phyloP scores from a whole-genome alignment of 192 early-diverging fungal species.

The Diversispora eburnea region DNA sequence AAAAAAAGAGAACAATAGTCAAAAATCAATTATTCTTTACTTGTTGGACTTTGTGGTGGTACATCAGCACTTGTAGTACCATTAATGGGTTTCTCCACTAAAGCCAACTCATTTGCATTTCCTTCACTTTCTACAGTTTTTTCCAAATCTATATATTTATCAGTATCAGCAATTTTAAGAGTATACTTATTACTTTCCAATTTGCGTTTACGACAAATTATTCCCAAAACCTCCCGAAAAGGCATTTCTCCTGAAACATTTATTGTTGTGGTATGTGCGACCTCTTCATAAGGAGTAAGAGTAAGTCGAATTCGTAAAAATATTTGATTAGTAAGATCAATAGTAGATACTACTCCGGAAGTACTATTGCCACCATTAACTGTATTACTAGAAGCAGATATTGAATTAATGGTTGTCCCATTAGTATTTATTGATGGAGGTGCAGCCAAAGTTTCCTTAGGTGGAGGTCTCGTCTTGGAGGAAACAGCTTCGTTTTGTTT shows the following conservation, averaged over 20 bases:
- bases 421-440: neutral
- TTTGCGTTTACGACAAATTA: constrained; percentile 85
- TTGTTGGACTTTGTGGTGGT: constrained; percentile 1
- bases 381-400: neutral
- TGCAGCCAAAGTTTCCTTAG: neutral
- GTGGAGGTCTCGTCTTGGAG: neutral
- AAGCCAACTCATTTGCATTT: constrained; percentile 61
- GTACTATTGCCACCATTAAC: neutral
- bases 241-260: constrained; percentile 66
- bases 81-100: constrained; percentile 62
- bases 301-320: constrained; percentile 55
- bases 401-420: neutral
- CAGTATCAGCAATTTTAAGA: constrained; percentile 74
- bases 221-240: constrained; percentile 75
- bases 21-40: neutral
- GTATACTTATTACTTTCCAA: constrained; percentile 83
- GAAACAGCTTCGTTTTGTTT: constrained; percentile 35
- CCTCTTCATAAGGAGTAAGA: constrained; percentile 54
- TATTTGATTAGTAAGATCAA: constrained; percentile 41
- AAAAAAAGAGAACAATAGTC: too few species aligned
- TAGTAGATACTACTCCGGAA: neutral
- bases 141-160: constrained; percentile 73
- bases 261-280: constrained; percentile 89
- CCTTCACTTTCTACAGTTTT: constrained; percentile 68
- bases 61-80: neutral